A percentile compares a stretch with the other conserved stretches of the same genome.
These are phyloP conservation scores for Cyclostephanos invisitatus DNA, from an alignment of 108 stramenopile genomes.

Conservation along the genomic window DNA sequence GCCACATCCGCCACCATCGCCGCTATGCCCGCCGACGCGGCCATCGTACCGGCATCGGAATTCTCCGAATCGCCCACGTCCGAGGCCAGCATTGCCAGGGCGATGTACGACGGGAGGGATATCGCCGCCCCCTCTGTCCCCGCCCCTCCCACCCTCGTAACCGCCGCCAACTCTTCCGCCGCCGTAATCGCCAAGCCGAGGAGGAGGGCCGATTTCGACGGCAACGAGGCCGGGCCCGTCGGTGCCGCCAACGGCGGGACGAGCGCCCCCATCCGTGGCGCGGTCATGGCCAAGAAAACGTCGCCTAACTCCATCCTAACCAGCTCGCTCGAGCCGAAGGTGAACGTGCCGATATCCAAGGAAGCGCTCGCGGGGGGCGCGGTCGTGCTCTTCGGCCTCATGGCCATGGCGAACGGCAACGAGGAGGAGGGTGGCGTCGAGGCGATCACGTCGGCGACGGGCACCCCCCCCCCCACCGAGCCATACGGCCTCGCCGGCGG, in stretches of 20 bases:
- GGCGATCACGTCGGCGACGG: background rate
- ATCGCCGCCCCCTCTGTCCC: background rate
- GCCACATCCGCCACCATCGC: background rate
- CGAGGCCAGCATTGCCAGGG: conserved; percentile 6
- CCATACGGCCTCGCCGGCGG: conserved; percentile 39
- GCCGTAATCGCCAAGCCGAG: background rate
- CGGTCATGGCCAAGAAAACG: background rate
- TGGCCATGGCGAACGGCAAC: background rate
- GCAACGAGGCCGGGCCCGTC: background rate
- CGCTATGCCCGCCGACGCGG: background rate
- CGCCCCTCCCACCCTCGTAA: background rate
- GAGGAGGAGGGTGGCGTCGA: background rate
- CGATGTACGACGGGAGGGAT: background rate
- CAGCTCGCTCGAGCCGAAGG: background rate
- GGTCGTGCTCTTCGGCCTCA: background rate
- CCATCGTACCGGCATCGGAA: background rate
- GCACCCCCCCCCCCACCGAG: conserved; percentile 5
- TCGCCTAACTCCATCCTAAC: background rate
- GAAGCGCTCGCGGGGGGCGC: background rate
- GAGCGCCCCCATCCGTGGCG: background rate
- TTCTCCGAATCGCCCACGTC: conserved; percentile 14
- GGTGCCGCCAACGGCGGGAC: background rate
- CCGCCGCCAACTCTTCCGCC: background rate
- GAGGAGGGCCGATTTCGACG: background rate
- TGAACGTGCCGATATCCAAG: background rate